Conservation (phyloP, 176 grass and related monocot species). For the Areca catechu region DNA sequence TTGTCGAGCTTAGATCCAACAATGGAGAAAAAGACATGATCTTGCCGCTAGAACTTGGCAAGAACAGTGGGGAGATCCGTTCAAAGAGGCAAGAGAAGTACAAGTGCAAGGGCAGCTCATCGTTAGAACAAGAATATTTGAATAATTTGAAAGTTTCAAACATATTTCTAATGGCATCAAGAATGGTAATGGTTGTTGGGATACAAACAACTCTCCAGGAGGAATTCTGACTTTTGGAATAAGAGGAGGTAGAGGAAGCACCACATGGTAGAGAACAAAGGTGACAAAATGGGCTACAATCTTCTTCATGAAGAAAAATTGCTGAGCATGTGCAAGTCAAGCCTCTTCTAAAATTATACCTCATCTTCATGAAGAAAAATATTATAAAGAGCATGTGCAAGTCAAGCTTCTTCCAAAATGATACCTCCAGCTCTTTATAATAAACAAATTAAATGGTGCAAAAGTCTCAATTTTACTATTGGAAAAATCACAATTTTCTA, state of each 20-base stretch:
- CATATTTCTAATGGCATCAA: slow-evolving; percentile 70
- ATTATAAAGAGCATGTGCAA: slow-evolving; percentile 72
- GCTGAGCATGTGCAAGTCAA: slow-evolving; percentile 55
- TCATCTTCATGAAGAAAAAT: slow-evolving; percentile 88
- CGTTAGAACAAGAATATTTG: not conserved
- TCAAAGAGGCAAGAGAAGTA: no score
- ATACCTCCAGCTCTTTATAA: slow-evolving; percentile 52
- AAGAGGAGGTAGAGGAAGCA: slow-evolving; percentile 57
- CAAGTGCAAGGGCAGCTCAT: slow-evolving; percentile 4
- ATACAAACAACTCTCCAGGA: slow-evolving; percentile 67
- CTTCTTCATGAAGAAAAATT: slow-evolving; percentile 92
- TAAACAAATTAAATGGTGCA: not conserved
- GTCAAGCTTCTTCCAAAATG: slow-evolving; percentile 59
- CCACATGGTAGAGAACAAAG: slow-evolving; percentile 72
- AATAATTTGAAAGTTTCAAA: slow-evolving; percentile 15
- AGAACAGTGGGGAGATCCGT: no score
- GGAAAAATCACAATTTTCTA: no score
- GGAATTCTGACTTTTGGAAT: slow-evolving; percentile 73
- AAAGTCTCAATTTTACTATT: no score
- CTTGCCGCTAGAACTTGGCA: no score
- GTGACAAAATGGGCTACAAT: slow-evolving; percentile 64
- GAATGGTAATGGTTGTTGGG: slow-evolving; percentile 77
- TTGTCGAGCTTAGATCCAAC: no score
- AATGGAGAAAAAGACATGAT: no score
- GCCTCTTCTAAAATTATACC: slow-evolving; percentile 68